Evolutionary conservation across 164 flowering plant genomes (phyloP).

Genomic region (Cinnamomum micranthum): DNA sequence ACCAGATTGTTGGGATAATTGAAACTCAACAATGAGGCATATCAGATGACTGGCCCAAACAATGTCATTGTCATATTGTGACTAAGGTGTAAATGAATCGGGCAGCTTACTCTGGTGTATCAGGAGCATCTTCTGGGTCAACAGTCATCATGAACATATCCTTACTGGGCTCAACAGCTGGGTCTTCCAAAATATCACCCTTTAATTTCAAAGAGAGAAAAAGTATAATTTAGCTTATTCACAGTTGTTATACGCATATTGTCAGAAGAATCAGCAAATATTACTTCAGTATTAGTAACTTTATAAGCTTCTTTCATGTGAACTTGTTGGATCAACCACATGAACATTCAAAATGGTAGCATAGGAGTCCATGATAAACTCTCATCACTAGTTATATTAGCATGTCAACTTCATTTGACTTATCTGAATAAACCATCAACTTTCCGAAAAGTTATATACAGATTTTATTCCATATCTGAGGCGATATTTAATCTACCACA

Average conservation of each 20-base stretch:
- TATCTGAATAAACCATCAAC: too few species aligned
- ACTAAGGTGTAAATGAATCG: not conserved
- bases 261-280: not conserved
- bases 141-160: slow-evolving; percentile 91
- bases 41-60: not conserved
- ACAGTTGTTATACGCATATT: not conserved
- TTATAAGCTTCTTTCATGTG: not conserved
- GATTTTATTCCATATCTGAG: too few species aligned
- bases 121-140: slow-evolving; percentile 84
- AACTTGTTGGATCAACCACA: not conserved
- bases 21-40: not conserved
- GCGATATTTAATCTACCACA: too few species aligned
- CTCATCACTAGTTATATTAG: too few species aligned
- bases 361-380: too few species aligned
- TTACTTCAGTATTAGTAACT: not conserved
- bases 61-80: not conserved
- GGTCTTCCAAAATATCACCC: slow-evolving; percentile 98
- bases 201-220: slow-evolving; percentile 22
- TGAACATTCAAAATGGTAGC: not conserved
- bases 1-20: not conserved
- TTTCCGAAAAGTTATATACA: too few species aligned
- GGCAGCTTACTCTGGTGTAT: slow-evolving; percentile 68
- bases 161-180: slow-evolving; percentile 82
- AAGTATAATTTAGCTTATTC: not conserved
- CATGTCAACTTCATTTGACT: too few species aligned